Percentiles rank a stretch among this genome's conserved stretches.
phyloP scores from a whole-genome alignment of 2,329 filamentous ascomycete species.

The Colletotrichum costaricense region DNA sequence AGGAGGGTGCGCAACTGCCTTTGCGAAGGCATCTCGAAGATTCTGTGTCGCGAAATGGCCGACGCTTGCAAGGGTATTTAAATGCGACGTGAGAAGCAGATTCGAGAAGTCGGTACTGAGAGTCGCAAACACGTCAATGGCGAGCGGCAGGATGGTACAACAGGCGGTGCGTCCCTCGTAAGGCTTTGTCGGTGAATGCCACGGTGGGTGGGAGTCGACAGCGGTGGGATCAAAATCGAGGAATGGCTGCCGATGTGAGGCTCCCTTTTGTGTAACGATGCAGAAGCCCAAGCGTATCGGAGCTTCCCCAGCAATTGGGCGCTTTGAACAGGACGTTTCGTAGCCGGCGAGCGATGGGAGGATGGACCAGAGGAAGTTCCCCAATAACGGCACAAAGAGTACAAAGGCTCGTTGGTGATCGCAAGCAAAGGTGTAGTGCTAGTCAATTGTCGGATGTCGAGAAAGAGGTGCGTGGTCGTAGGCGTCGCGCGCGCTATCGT shows the following conservation, averaged over 20 bases:
- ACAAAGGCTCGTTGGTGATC: not conserved
- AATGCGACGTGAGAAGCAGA: not conserved
- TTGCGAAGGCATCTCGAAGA: slow-evolving; percentile 70
- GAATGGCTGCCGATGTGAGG: slow-evolving; percentile 8
- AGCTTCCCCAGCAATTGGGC: slow-evolving; percentile 29
- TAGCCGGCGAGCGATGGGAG: not conserved
- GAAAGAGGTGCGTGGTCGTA: not conserved
- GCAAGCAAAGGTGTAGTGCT: not conserved
- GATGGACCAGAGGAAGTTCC: not conserved
- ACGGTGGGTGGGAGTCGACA: slow-evolving; percentile 10
- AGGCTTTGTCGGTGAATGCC: slow-evolving; percentile 6
- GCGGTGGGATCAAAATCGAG: not conserved
- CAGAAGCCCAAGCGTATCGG: slow-evolving; percentile 29
- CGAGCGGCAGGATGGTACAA: slow-evolving; percentile 5
- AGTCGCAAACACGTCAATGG: not conserved
- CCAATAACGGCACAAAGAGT: not conserved
- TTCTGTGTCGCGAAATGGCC: not conserved
- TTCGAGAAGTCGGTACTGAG: not conserved
- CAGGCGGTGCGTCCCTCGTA: not conserved
- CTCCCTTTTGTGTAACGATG: slow-evolving; percentile 5
- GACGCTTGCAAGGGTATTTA: not conserved
- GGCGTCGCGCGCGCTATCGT: not conserved
- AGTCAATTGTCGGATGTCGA: not conserved
- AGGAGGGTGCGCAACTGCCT: slow-evolving; percentile 77
- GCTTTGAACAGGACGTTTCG: slow-evolving; percentile 22